phyloP scores from a whole-genome alignment of 352 stramenopile species.

The Pythium phragmiticola region DNA sequence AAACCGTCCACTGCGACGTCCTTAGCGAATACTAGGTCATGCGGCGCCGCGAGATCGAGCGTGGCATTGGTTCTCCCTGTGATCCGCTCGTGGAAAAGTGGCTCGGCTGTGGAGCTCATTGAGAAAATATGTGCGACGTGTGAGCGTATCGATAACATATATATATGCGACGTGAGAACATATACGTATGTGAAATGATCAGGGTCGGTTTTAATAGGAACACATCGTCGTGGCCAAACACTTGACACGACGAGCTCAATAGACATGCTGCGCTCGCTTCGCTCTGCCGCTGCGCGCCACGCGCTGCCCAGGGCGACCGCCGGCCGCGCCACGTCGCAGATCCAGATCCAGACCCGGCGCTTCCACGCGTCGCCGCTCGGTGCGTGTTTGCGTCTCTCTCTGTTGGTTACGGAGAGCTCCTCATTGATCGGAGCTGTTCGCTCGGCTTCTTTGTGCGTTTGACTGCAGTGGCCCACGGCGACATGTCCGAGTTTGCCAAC shows the following conservation, averaged over 20 bases:
- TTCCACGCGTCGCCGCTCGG: constrained; percentile 49
- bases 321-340: constrained; percentile 1
- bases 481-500: constrained; percentile 54
- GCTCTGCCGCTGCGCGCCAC: constrained; percentile 7
- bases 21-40: constrained; percentile 17
- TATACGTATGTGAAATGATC: not conserved
- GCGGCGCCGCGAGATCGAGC: constrained; percentile 19
- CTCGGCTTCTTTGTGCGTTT: not conserved
- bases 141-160: not conserved
- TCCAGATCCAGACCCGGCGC: constrained; percentile 9
- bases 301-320: constrained; percentile 14
- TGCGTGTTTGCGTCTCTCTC: constrained; percentile 13
- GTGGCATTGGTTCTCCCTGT: constrained; percentile 16
- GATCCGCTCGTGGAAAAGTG: constrained; percentile 23
- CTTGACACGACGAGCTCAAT: not conserved
- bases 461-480: constrained; percentile 39
- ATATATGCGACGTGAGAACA: constrained; percentile 4
- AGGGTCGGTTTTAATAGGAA: constrained; percentile 1
- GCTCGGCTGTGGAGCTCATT: constrained; percentile 21
- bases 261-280: constrained; percentile 4
- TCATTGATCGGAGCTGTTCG: constrained; percentile 1
- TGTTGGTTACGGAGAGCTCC: no score
- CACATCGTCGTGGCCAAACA: not conserved
- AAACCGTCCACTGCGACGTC: constrained; percentile 17
- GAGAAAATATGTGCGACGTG: constrained; percentile 10